A percentile compares a stretch with the other conserved stretches of the same genome.
These are phyloP conservation scores for Shiraia bambusicola DNA, from an alignment of 2,329 filamentous ascomycete genomes.

Conservation along the genomic window DNA sequence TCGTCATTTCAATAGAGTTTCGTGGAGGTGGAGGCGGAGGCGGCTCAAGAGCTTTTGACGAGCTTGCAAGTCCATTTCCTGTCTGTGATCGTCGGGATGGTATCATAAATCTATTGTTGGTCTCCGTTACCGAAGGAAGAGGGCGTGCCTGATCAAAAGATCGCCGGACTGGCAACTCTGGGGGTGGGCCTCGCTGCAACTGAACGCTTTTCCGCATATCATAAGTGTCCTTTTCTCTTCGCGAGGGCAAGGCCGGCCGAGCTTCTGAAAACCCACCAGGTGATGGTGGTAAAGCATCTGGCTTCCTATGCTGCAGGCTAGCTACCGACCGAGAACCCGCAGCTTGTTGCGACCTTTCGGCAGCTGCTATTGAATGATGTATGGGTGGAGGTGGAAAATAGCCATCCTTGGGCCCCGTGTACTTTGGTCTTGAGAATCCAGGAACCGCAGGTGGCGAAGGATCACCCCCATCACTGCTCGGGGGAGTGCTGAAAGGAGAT, in stretches of 20 bases:
- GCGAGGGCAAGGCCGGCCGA: conserved; percentile 54
- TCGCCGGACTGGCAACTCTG: conserved; percentile 38
- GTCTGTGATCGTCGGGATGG: conserved; percentile 41
- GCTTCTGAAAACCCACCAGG: conserved; percentile 41
- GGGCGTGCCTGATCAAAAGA: conserved; percentile 42
- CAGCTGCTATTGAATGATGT: conserved; percentile 26
- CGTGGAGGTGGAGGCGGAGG: conserved; percentile 39
- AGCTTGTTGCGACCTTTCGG: conserved; percentile 24
- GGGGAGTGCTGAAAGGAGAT: conserved; percentile 86
- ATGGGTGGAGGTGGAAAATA: conserved; percentile 38
- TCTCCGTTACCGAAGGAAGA: conserved; percentile 22
- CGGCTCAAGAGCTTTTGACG: conserved; percentile 30
- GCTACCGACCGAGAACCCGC: conserved; percentile 23
- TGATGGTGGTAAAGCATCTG: conserved; percentile 14
- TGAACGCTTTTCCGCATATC: conserved; percentile 41
- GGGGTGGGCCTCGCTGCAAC: conserved; percentile 30
- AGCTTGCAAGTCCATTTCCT: conserved; percentile 13
- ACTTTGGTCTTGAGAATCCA: conserved; percentile 28
- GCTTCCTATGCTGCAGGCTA: conserved; percentile 22
- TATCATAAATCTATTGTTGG: conserved; percentile 32
- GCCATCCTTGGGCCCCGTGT: conserved; percentile 24
- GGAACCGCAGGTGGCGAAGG: conserved; percentile 24
- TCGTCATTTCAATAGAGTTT: conserved; percentile 37
- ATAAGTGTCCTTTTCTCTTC: conserved; percentile 41
- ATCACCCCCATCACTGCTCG: conserved; percentile 67